Percentiles rank a stretch among this genome's conserved stretches.
phyloP scores from a whole-genome alignment of 2,329 filamentous ascomycete species.

The Camillea tinctor region DNA sequence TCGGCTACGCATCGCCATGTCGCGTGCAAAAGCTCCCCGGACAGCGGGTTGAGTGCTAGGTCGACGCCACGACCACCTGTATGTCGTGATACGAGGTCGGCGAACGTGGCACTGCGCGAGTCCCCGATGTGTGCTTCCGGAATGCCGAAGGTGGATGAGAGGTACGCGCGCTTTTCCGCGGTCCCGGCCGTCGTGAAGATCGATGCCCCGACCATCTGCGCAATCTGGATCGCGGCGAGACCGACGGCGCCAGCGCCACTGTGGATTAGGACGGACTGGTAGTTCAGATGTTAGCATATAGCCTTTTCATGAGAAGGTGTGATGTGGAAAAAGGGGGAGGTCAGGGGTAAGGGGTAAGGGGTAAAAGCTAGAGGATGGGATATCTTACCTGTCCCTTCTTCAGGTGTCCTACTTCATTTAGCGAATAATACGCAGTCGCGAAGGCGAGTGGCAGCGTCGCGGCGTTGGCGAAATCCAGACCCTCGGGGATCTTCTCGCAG shows the following conservation, averaged over 20 bases:
- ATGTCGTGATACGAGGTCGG: conserved; percentile 11
- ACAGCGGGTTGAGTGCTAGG: conserved; percentile 39
- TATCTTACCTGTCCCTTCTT: conserved; percentile 9
- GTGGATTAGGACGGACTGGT: conserved; percentile 21
- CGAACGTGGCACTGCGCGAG: conserved; percentile 17
- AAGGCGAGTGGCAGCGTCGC: conserved; percentile 1
- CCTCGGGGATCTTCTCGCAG: conserved; percentile 16
- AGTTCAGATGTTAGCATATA: no score
- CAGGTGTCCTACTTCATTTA: conserved; percentile 17
- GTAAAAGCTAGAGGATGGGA: neutral
- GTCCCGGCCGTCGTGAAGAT: conserved; percentile 21
- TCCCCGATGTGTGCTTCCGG: conserved; percentile 17
- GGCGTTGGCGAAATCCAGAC: conserved; percentile 14
- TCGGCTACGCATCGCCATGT: conserved; percentile 45
- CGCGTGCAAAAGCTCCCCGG: conserved; percentile 40
- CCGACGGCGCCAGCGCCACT: conserved; percentile 23
- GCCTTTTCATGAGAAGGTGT: no score
- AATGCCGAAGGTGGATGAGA: conserved; percentile 16
- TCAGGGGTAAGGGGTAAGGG: no score
- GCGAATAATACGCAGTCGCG: conserved; percentile 16
- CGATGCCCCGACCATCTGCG: conserved; percentile 16
- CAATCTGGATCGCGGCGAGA: conserved; percentile 19
- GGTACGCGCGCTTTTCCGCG: conserved; percentile 15
- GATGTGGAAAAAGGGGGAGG: no score
- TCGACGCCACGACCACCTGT: conserved; percentile 21